Evolutionary conservation across 1,139 yeast genomes (phyloP), one percentile per base, ranked within the genome.

Genomic region (Nematodospora anomalae): DNA sequence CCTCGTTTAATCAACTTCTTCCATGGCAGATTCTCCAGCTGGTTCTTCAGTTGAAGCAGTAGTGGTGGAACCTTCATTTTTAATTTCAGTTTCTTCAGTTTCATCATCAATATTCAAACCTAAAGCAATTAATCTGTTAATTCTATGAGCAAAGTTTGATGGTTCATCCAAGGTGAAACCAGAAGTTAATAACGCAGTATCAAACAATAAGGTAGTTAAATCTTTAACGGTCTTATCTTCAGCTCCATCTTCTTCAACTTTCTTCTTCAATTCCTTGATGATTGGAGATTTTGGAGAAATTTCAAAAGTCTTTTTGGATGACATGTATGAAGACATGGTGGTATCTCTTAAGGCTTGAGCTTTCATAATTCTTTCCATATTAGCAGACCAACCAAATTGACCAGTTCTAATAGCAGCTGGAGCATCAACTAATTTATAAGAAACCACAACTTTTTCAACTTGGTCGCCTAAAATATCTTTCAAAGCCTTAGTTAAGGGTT

Each of bases 361-460:
- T 80, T 92, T 92, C 99, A 92, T 94, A 79, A 92, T 92, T 84
- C 98, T 92, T 79, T 92, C 99, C 98, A 94, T 94, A 80, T 92
- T 92, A 60, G 99, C 99, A 55, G 98, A 92, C 99, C 99, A 92
- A 67, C 99, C 98, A 69, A 92, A 92, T 78, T 92, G 98, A 58
- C 97, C 97, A 55, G 98, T 92, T 81, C 97, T 89, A 66, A 92
- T 90, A 57, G 98, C 98, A 68, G 98, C 98, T 69, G 99, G 99
- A 42, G 98, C 94, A 61, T 90, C 97, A 57, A 89, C 89, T 63
- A 94, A 83, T 76, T 88, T 89, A 78, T 90, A 94, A 51, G 98
- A 90, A 53, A 94, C 96, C 63, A 90, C 90, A 72, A 94, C 98
- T 79, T 94, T 94, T 79, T 94, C 99, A 60, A 92, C 98, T 75